These are phyloP conservation scores for Diospyros lotus DNA, from an alignment of 148 eudicot species.

Conservation along the genomic window DNA sequence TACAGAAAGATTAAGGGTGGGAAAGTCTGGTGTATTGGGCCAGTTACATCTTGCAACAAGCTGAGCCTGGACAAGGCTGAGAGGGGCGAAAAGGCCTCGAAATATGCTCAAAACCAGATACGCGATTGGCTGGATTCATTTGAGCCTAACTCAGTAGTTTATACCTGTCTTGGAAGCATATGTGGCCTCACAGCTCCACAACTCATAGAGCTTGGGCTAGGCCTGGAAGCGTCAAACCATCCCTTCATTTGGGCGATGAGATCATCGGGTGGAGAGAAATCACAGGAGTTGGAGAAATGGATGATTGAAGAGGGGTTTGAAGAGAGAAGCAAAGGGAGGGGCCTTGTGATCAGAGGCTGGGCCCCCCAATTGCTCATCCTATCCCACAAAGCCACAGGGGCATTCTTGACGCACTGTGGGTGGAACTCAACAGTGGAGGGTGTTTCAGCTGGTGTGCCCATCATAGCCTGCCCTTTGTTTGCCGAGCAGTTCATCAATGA, in stretches of 20 bases:
- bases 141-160: constrained; percentile 26
- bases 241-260: constrained; percentile 41
- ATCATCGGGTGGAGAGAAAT: constrained; percentile 9
- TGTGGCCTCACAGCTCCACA: constrained; percentile 17
- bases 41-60: constrained; percentile 35
- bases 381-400: constrained; percentile 36
- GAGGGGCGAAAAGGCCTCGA: constrained; percentile 32
- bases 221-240: constrained; percentile 32
- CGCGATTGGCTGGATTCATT: constrained; percentile 19
- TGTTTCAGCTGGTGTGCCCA: constrained; percentile 36
- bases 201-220: constrained; percentile 36
- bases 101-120: neutral
- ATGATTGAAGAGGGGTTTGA: constrained; percentile 31
- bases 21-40: constrained; percentile 52
- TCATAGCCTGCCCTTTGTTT: constrained; percentile 48
- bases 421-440: constrained; percentile 60
- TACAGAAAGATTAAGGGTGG: constrained; percentile 22
- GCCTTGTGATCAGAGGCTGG: constrained; percentile 47
- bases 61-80: constrained; percentile 20
- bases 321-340: constrained; percentile 30
- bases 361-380: constrained; percentile 52
- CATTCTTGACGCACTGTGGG: constrained; percentile 53
- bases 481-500: constrained; percentile 44
- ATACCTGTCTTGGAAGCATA: constrained; percentile 43
- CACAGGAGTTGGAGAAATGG: constrained; percentile 31